A percentile compares a stretch with the other conserved stretches of the same genome.
Conservation (phyloP, 1,284 basidiomycete species). For the Ganoderma resinaceum region DNA sequence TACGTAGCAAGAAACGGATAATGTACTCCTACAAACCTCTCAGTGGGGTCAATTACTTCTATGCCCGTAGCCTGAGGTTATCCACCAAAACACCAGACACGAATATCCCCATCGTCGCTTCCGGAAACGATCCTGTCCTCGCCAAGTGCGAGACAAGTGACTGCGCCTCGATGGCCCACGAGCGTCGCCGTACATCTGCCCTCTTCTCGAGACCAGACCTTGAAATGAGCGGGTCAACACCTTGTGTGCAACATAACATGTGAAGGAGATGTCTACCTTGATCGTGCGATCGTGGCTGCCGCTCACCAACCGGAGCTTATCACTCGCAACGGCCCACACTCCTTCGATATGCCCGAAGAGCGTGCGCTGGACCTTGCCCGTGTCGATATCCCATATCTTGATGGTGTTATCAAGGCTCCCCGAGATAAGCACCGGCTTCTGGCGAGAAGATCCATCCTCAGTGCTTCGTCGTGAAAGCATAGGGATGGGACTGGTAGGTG, state of each 20-base stretch:
- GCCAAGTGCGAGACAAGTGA: slow-evolving; percentile 89
- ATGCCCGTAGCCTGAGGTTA: slow-evolving; percentile 29
- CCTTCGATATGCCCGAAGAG: slow-evolving; percentile 98
- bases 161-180: slow-evolving; percentile 93
- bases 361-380: slow-evolving; percentile 81
- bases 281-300: slow-evolving; percentile 94
- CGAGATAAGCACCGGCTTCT: slow-evolving; percentile 82
- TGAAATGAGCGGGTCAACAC: slow-evolving; percentile 19
- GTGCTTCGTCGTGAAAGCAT: slow-evolving; percentile 17
- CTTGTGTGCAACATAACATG: slow-evolving; percentile 13
- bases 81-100: slow-evolving; percentile 82
- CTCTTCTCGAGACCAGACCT: slow-evolving; percentile 95
- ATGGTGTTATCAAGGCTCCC: slow-evolving; percentile 97
- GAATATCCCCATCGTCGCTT: slow-evolving; percentile 86
- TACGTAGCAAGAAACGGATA: slow-evolving; percentile 9
- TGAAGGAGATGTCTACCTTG: slow-evolving; percentile 61
- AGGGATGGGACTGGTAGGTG: slow-evolving; percentile 7
- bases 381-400: slow-evolving; percentile 95
- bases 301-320: slow-evolving; percentile 91
- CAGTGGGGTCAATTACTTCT: not conserved
- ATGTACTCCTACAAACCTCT: slow-evolving; percentile 2
- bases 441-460: slow-evolving; percentile 20
- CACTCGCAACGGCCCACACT: slow-evolving; percentile 94
- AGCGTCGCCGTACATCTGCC: slow-evolving; percentile 90
- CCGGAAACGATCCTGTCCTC: slow-evolving; percentile 98